Evolutionary conservation across 2,329 filamentous ascomycete genomes (phyloP), one percentile per base, ranked within the genome.

Genomic region (Pseudocercospora pini-densiflorae): DNA sequence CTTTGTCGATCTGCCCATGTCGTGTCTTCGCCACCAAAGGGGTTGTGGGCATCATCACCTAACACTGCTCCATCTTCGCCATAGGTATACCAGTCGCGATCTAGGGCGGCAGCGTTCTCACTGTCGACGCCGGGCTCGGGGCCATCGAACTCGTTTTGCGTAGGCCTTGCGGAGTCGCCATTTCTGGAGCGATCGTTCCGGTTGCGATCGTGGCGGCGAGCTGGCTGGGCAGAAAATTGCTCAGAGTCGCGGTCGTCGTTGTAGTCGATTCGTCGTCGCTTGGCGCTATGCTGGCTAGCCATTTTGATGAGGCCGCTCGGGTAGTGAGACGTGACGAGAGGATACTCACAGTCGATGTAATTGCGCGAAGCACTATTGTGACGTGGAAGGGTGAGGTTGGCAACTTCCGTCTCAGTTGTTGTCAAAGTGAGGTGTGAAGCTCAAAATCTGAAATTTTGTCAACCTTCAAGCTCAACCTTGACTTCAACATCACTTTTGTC

Each of bases 11-110:
- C 93, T 79, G 90, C 90, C 77, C 90, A 89, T 21, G 90, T 87
- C 5, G 69, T 70, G 70, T 88, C 86, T 66, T 90, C 90, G 0
- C 89, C 89, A 9, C 92, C 92, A 75, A 97, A 97, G 0, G 93
- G 94, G 75, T 97, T 96, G 79, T 97, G 93, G n/a, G 89, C 86
- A 69, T 97, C 94, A 76, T 97, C 94, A 70, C 93, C 94, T 74
- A 97, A 92, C 0, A 90, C 91, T 75, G 96, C 92, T 9, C 73
- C 92, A 64, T 90, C 89, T 77, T 97, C 93, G 75, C 96, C 93
- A 57, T 92, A 92, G 23, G 88, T 89, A 75, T 97, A 97, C 94
- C 94, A 97, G 79, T 97, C 94, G 68, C 94, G 88, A 77, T 97
- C 94, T 62, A 97, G 83, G 9, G 89, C 92, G 68, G 87, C 87